A percentile compares a stretch with the other conserved stretches of the same genome.
Evolutionary conservation across 2,329 filamentous ascomycete species (phyloP).

Genomic region (Penicillium sp.): DNA sequence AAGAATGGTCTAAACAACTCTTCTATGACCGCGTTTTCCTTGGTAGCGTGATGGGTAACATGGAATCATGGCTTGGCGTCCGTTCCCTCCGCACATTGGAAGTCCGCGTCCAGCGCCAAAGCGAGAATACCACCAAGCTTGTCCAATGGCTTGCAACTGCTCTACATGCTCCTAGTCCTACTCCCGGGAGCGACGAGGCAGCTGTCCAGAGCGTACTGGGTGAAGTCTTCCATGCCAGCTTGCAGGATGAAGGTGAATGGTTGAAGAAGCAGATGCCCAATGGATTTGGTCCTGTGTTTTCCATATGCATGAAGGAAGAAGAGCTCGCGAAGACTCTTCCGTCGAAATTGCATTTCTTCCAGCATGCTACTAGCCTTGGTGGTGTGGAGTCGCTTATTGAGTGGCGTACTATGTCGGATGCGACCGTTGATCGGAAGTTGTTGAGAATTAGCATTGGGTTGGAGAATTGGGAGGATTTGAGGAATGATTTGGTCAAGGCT

Average conservation of each 20-base stretch:
- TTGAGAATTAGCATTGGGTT: slow-evolving; percentile 83
- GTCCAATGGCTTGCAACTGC: slow-evolving; percentile 69
- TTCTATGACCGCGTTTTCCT: slow-evolving; percentile 71
- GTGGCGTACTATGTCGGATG: slow-evolving; percentile 90
- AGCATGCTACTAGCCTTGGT: slow-evolving; percentile 91
- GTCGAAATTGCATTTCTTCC: slow-evolving; percentile 77
- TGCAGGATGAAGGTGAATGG: slow-evolving; percentile 72
- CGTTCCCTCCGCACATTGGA: slow-evolving; percentile 83
- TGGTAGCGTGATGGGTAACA: slow-evolving; percentile 80
- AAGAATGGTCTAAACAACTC: slow-evolving; percentile 63
- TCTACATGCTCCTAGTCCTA: slow-evolving; percentile 41
- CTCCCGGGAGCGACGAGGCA: slow-evolving; percentile 42
- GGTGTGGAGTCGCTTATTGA: slow-evolving; percentile 96
- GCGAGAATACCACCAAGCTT: slow-evolving; percentile 66
- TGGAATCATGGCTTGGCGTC: slow-evolving; percentile 91
- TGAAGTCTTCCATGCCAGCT: slow-evolving; percentile 72
- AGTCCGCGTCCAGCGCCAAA: slow-evolving; percentile 76
- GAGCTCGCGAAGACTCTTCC: slow-evolving; percentile 69
- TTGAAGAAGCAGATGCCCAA: slow-evolving; percentile 83
- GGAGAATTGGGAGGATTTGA: slow-evolving; percentile 83
- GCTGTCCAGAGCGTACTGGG: slow-evolving; percentile 58
- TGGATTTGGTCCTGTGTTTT: slow-evolving; percentile 87
- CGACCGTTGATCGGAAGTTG: slow-evolving; percentile 67
- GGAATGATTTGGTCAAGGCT: slow-evolving; percentile 69
- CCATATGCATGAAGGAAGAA: slow-evolving; percentile 64